Evolutionary conservation across 2,329 filamentous ascomycete species (phyloP), one percentile per base, ranked within the genome.

Genomic region (Pseudonectria buxi): DNA sequence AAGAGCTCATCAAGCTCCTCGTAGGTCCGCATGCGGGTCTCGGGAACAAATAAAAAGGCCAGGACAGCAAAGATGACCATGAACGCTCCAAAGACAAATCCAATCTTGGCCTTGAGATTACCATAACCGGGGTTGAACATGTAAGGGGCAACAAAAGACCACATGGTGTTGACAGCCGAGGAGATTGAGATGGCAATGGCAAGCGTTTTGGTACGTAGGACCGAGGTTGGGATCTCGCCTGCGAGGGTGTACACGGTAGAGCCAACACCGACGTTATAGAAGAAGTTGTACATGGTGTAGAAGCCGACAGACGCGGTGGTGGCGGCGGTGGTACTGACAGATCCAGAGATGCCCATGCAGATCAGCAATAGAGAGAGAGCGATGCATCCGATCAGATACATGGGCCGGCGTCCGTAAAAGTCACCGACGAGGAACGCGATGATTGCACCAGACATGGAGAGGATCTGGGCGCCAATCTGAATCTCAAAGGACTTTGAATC

Each of bases 141-240:
- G 37, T 73, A 75, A 0, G 72, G 71, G 1, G 74, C 48, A 2
- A 62, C 59, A 24, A 74, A 58, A 0, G 62, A 63, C 36, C 72
- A 65, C 30, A 65, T 50, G 3, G 64, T 63, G 18, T 61, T 62
- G 4, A 59, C 50, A 0, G 65, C 50, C 3, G 64, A 60, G 1
- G 62, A 61, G 3, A 60, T 51, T 3, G 67, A 53, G 53, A 69
- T 69, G 7, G 63, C 58, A 10, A 69, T 55, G 4, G 64, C 65
- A 26, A 68, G 62, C 0, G 65, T 61, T 41, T 66, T 65, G 26
- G 61, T 58, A 7, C 68, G 59, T 1, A 71, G 51, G 5, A 61
- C 59, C 0, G 69, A 57, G 0, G 67, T 62, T 0, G 65, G 67
- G 2, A 64, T 57, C 32, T 71, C 68, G 16, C 61, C 59, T 3